phyloP scores from a whole-genome alignment of 768 basidiomycete genomes.

The Leucocoprinus birnbaumii region DNA sequence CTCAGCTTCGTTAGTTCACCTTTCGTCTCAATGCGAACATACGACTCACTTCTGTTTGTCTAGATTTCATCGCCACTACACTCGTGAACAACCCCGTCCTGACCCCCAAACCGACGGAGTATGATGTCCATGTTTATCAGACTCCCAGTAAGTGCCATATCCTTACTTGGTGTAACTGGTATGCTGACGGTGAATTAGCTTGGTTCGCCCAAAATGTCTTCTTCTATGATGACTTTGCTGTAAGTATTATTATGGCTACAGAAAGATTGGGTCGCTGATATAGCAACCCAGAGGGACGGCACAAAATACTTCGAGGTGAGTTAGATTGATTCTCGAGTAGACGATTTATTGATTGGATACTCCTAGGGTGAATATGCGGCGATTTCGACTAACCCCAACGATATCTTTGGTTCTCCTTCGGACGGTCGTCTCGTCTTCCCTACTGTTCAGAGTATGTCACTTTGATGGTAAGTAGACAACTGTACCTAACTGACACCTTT shows the following conservation, averaged over 20 bases:
- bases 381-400: constrained; percentile 48
- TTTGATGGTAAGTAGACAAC: not conserved
- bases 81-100: constrained; percentile 40
- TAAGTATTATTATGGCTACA: constrained; percentile 11
- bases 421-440: constrained; percentile 54
- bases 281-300: constrained; percentile 47
- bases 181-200: constrained; percentile 19
- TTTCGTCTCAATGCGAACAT: too few relatives aligned
- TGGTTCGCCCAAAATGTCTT: constrained; percentile 42
- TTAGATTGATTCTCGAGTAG: not conserved
- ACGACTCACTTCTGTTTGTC: not conserved
- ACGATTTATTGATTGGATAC: not conserved
- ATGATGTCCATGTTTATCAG: constrained; percentile 58
- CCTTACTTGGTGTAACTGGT: not conserved
- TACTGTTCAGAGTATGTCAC: constrained; percentile 45
- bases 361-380: constrained; percentile 59
- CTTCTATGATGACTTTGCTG: constrained; percentile 35
- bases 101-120: constrained; percentile 45
- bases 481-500: not conserved
- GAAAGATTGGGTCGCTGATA: not conserved
- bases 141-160: constrained; percentile 40
- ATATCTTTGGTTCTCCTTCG: constrained; percentile 42
- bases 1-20: constrained; percentile 42
- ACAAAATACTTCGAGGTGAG: constrained; percentile 56
- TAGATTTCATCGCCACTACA: constrained; percentile 59